phyloP scores from a whole-genome alignment of 352 stramenopile species.

The Globisporangium acanthophoron region DNA sequence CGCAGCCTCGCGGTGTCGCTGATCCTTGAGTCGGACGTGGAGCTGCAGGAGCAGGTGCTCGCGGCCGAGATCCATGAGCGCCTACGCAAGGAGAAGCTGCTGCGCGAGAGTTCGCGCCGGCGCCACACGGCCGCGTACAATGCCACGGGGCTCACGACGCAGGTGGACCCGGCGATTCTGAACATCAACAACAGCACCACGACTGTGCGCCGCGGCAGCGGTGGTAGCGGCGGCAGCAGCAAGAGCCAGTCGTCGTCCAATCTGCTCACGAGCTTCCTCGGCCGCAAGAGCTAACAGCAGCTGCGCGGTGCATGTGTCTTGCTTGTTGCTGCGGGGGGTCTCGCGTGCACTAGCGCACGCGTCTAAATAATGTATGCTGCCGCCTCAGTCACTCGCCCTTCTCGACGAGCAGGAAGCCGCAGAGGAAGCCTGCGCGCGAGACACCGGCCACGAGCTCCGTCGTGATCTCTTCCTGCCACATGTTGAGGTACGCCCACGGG shows the following conservation, averaged over 20 bases:
- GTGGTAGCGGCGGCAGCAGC: not conserved
- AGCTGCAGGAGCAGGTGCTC: conserved; percentile 33
- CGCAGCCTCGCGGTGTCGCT: conserved; percentile 23
- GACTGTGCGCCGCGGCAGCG: conserved; percentile 4
- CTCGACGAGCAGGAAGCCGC: conserved; percentile 50
- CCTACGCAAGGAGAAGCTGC: conserved; percentile 30
- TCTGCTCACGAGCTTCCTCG: conserved; percentile 11
- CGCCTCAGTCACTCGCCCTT: conserved; percentile 20
- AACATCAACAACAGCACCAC: conserved; percentile 15
- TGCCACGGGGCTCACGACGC: conserved; percentile 5
- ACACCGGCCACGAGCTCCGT: conserved; percentile 46
- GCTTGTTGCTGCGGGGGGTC: not conserved
- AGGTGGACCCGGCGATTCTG: conserved; percentile 15
- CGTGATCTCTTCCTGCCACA: conserved; percentile 36
- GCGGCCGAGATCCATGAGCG: conserved; percentile 36
- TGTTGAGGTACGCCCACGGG: conserved; percentile 21
- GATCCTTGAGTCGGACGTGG: conserved; percentile 26
- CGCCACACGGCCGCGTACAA: conserved; percentile 31
- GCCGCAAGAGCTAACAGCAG: conserved; percentile 11
- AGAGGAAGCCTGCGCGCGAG: conserved; percentile 36
- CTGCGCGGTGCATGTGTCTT: not conserved
- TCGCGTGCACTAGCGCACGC: too few species aligned
- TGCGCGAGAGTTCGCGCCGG: conserved; percentile 33
- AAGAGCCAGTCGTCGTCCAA: conserved; percentile 1
- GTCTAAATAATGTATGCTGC: conserved; percentile 8